Base-by-base conservation (phyloP, 306 rosid genomes). In the Malus asiatica region DNA sequence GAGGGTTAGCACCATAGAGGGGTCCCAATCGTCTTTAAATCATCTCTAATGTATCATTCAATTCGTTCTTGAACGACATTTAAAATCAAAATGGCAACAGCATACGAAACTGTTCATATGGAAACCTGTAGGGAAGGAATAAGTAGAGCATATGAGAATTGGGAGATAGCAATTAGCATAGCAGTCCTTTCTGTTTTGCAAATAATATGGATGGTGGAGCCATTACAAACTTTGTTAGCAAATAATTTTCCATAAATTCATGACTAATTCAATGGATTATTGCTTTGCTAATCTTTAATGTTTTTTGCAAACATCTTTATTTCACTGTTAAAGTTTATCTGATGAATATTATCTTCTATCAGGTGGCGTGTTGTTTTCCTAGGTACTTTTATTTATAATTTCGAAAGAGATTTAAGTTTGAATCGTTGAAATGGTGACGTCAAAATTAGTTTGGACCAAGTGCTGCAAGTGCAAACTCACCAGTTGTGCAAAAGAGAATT, bases 71-170 rank as follows among this genome's bases (percentile, higher is more conserved):
- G 44, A 40, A 70, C 35, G n/a, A 19, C 5, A 14, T 62, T 73
- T 70, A 6, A 55, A 70, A 46, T 27, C 66, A 55, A 46, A 73
- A 35, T 53, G 63, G 58, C 46, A 70, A 59, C 32, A 79, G 65
- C 74, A 79, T 73, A 70, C 60, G 18, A 33, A 60, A 79, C 67
- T 87, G 87, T 87, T 72, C 78, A 89, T 93, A 90, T 32, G 78
- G 91, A 85, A 88, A 78, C 78, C 77, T 77, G 78, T 80, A 75
- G 82, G 78, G 55, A 68, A 63, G 51, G 78, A 59, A 22, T 51
- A 45, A 79, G 82, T 68, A 42, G 55, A 30, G 25, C 46, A 66
- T 23, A 33, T 45, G 75, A 38, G 51, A 64, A 61, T 30, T n/a
- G 65, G 78, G 72, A 79, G 52, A 46, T 13, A 46, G 52, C 19